phyloP scores from a whole-genome alignment of 257 asterid genomes.

The Rubia yunnanensis region DNA sequence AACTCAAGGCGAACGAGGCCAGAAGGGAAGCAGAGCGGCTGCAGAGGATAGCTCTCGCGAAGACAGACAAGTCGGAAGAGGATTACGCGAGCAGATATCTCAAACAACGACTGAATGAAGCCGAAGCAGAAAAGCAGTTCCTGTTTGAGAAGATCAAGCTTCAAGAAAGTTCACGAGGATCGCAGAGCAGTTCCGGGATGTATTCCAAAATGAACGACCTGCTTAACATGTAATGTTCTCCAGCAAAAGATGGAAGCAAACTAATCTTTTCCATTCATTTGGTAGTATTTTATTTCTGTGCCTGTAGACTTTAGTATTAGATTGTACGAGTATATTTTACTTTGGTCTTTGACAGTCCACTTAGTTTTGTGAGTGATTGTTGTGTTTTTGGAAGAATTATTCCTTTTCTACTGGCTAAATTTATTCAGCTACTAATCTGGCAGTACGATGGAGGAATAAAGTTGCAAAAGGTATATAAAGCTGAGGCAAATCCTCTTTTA shows the following conservation, averaged over 20 bases:
- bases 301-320: constrained; percentile 20
- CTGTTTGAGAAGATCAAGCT: constrained; percentile 79
- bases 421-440: neutral
- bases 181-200: constrained; percentile 63
- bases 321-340: constrained; percentile 6
- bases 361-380: constrained; percentile 14
- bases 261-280: constrained; percentile 23
- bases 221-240: constrained; percentile 51
- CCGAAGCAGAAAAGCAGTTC: constrained; percentile 92
- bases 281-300: constrained; percentile 27
- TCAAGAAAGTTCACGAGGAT: constrained; percentile 63
- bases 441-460: constrained; percentile 3
- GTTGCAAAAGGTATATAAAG: neutral
- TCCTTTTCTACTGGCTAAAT: neutral
- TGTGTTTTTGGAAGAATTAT: constrained; percentile 6
- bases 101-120: constrained; percentile 84
- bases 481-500: neutral
- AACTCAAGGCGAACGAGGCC: constrained; percentile 81
- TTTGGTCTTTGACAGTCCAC: constrained; percentile 13
- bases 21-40: constrained; percentile 88
- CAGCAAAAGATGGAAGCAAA: constrained; percentile 31
- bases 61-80: constrained; percentile 78
- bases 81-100: constrained; percentile 86
- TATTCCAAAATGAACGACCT: constrained; percentile 71
- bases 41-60: constrained; percentile 74